phyloP scores from a whole-genome alignment of 768 basidiomycete genomes.

The Podaxis sp. region DNA sequence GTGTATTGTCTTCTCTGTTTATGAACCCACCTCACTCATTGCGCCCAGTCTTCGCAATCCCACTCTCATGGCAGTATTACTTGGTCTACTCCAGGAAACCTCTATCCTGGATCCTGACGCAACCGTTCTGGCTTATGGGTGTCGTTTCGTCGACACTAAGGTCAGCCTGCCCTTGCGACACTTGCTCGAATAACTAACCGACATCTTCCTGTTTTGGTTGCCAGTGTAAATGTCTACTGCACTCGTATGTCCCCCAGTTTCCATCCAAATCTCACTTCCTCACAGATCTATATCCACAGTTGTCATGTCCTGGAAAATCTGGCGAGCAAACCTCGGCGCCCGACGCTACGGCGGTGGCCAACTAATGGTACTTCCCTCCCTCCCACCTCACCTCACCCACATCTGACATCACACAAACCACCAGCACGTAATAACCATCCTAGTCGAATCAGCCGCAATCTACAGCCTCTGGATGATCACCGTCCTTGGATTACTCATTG shows the following conservation, averaged over 20 bases:
- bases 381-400: background rate
- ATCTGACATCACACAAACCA: background rate
- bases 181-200: background rate
- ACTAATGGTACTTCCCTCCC: background rate
- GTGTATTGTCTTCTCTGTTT: too few species aligned
- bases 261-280: background rate
- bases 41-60: conserved; percentile 1
- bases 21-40: background rate
- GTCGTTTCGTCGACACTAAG: conserved; percentile 6
- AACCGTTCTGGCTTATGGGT: conserved; percentile 3
- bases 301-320: conserved; percentile 5
- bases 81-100: conserved; percentile 4
- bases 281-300: background rate
- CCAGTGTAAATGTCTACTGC: conserved; percentile 7
- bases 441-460: conserved; percentile 19
- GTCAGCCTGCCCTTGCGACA: background rate
- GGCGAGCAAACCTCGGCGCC: background rate
- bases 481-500: conserved; percentile 16
- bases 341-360: conserved; percentile 4
- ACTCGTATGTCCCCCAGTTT: background rate
- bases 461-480: conserved; percentile 22
- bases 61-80: conserved; percentile 7
- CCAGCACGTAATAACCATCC: conserved; percentile 13
- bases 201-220: background rate
- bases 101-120: background rate